Evolutionary conservation across 1,139 yeast genomes (phyloP).

Genomic region (Yamadazyma membranifaciens): DNA sequence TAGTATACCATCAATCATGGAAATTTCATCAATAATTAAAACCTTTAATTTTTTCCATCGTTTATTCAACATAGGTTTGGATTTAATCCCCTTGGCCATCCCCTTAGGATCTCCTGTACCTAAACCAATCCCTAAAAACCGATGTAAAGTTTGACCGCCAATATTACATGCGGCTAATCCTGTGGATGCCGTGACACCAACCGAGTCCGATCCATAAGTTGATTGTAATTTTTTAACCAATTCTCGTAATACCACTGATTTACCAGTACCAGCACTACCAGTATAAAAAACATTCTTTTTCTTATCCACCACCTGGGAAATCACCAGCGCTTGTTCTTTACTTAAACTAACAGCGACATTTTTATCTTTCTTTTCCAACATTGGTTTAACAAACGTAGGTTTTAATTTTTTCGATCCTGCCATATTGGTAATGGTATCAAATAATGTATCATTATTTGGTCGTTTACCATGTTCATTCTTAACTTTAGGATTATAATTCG

Average conservation of each 20-base stretch:
- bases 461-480: constrained; percentile 1
- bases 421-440: constrained; percentile 10
- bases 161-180: constrained; percentile 89
- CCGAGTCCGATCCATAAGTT: constrained; percentile 41
- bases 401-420: constrained; percentile 5
- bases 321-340: constrained; percentile 68
- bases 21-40: constrained; percentile 79
- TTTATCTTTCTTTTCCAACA: neutral
- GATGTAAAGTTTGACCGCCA: constrained; percentile 79
- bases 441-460: constrained; percentile 3
- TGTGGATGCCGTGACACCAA: constrained; percentile 88
- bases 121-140: constrained; percentile 76
- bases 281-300: constrained; percentile 63
- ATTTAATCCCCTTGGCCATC: constrained; percentile 45
- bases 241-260: constrained; percentile 67
- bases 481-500: neutral
- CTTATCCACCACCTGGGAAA: constrained; percentile 60
- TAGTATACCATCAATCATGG: constrained; percentile 83
- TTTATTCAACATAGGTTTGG: constrained; percentile 40
- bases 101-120: constrained; percentile 51
- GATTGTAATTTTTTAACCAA: constrained; percentile 48
- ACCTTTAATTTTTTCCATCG: constrained; percentile 66
- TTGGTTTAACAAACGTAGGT: constrained; percentile 4
- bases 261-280: constrained; percentile 86
- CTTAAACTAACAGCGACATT: constrained; percentile 19